Base-by-base conservation (phyloP, 2,329 filamentous ascomycete species). In the Calonectria crousiana region DNA sequence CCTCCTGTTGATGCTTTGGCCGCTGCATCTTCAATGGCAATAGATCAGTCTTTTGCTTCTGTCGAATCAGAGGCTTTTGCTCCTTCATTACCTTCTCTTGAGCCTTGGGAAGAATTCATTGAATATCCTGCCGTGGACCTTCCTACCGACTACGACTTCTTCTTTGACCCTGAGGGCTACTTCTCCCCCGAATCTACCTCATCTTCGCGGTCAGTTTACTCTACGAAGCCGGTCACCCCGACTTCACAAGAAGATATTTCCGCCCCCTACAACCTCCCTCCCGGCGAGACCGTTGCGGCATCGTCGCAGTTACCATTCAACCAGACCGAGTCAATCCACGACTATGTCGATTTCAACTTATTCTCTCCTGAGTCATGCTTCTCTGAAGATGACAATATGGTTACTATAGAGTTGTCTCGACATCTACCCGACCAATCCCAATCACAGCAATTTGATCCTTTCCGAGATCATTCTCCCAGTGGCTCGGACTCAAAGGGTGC, bases 331-430 rank as follows among this genome's bases (percentile, higher is more conserved):
- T 69, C 71, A 69, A 72, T 75, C 62, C 56, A 79, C 74, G 84
- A 88, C 81, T 91, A 91, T 78, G 83, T 86, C 77, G 89, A 91
- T 84, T 91, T 91, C 84, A 88, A 87, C 79, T 86, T 91, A 20
- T 91, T 87, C 84, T 91, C 89, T 65, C 89, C 89, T 3, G 82
- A 83, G 28, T 86, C 88, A 23, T 85, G 83, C 73, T 86, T 86
- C 79, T 84, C 88, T 18, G 88, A 89, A 71, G 89, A 90, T 73
- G 89, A 91, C 56, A 84, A 77, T 16, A 84, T 85, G 81, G 83
- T 82, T 72, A 76, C 82, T 18, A 78, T 83, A 62, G 78, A 80
- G 44, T 69, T 79, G 18, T 76, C 77, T 26, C 77, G 74, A 70
- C 75, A 78, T 64, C 58, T 66, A 30, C 66, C 74, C 64, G 75